A percentile compares a stretch with the other conserved stretches of the same genome.
Conservation (phyloP, 495 filamentous ascomycete genomes). For the Aspergillus leporis region DNA sequence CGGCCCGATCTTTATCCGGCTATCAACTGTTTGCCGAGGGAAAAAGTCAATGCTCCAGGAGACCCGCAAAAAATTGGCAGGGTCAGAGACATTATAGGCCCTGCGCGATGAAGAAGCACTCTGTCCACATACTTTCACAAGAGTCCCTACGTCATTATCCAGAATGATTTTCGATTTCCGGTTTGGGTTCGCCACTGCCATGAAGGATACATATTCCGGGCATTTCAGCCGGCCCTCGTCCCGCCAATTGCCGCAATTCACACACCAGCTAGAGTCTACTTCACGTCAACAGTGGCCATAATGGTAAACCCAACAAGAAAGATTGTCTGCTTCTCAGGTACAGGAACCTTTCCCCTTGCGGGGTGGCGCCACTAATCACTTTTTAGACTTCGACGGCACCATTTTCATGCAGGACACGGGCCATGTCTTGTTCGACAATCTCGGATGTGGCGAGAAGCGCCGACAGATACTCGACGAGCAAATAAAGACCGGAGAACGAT, state of each 20-base stretch:
- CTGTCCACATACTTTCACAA: background rate
- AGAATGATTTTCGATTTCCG: background rate
- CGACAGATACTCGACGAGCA: constrained; percentile 63
- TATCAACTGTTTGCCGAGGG: background rate
- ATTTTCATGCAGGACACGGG: constrained; percentile 81
- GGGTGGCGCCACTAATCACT: background rate
- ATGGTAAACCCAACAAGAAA: constrained; percentile 17
- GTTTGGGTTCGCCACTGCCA: background rate
- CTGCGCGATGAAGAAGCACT: background rate
- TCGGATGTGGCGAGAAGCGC: constrained; percentile 61
- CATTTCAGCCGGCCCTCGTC: background rate
- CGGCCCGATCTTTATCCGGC: background rate
- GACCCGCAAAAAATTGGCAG: background rate
- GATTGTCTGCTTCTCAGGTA: constrained; percentile 25
- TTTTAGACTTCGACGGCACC: constrained; percentile 71
- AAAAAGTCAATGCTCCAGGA: background rate
- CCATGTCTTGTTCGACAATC: constrained; percentile 68
- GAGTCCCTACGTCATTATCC: background rate
- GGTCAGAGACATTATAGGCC: background rate
- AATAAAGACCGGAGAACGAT: constrained; percentile 65
- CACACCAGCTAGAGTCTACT: background rate
- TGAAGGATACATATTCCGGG: background rate
- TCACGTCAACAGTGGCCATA: no score
- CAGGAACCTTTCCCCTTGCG: background rate
- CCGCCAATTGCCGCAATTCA: background rate